A percentile compares a stretch with the other conserved stretches of the same genome.
Conservation (phyloP, 139 green algal genomes). For the Tetradesmus obliquus region DNA sequence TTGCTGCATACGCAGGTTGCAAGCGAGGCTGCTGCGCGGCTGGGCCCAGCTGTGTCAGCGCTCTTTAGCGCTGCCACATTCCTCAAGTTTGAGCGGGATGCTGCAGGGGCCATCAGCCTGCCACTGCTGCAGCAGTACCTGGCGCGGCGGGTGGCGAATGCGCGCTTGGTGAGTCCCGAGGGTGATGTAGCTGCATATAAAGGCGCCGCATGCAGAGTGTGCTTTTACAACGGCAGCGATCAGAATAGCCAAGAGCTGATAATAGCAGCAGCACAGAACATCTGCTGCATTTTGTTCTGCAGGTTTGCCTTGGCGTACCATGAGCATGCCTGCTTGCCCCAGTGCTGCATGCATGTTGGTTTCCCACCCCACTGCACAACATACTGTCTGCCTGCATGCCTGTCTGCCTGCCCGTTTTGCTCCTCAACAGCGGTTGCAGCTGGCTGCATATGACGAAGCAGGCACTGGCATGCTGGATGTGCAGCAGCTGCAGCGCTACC, state of each 20-base stretch:
- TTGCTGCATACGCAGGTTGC: conserved; percentile 57
- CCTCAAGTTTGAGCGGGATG: conserved; percentile 66
- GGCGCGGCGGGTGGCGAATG: conserved; percentile 55
- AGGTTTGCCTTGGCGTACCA: background rate
- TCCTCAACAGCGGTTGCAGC: background rate
- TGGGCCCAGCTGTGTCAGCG: conserved; percentile 54
- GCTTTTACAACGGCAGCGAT: too few species aligned
- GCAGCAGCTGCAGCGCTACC: conserved; percentile 68
- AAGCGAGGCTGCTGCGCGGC: conserved; percentile 55
- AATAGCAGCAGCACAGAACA: too few species aligned
- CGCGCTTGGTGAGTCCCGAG: conserved; percentile 59
- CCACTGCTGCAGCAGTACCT: conserved; percentile 70
- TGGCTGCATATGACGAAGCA: conserved; percentile 69
- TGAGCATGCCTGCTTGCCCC: background rate
- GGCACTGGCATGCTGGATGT: conserved; percentile 59
- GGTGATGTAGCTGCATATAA: background rate
- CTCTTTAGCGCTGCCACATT: conserved; percentile 77
- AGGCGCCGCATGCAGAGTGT: too few species aligned
- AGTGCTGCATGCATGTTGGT: too few species aligned
- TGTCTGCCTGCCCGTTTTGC: background rate
- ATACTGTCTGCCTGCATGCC: background rate
- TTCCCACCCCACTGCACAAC: too few species aligned
- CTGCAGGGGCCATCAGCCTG: conserved; percentile 65
- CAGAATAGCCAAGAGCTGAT: background rate
- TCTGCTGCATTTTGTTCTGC: too few species aligned